Base-by-base conservation (phyloP, 331 rosid genomes). In the Pyrus hybrid region DNA sequence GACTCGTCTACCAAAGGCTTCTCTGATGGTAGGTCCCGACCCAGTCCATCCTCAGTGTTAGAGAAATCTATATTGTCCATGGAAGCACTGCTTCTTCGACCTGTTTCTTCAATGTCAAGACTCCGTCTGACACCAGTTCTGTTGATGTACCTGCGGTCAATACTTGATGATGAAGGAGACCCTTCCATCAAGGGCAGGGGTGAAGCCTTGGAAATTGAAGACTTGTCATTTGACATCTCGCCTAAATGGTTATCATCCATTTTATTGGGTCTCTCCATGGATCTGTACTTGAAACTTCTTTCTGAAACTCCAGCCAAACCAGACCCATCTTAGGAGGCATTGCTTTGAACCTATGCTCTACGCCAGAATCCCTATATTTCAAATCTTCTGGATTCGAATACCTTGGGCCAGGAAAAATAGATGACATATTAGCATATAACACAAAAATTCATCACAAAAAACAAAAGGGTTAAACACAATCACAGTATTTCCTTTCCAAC, bases 81-180 rank as follows among this genome's bases (percentile, higher is more conserved):
- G 17, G 81, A 75, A 51, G 77, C 67, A 75, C 74, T 79, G 85
- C 61, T 82, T 87, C 95, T 89, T 77, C 93, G 81, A 78, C 95
- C 96, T 76, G 78, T 84, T 74, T 91, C 97, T 56, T 93, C 97
- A 54, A 80, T 83, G 69, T 93, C 98, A 71, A 77, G 81, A 81
- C 85, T 91, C 81, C 89, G 83, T 79, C 77, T 85, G 80, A 75
- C 87, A 76, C 80, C 75, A 63, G 77, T 69, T 82, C 79, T 85
- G 83, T 84, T 91, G 64, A 69, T 33, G 79, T 88, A 83, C 85
- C 86, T 85, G 69, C 86, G 84, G 17, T 91, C 97, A 73, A 89
- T 85, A 79, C 88, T 91, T 71, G 91, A 75, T 69, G 96, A 81
- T n/a, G 97, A 85, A 67, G 93, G 93, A 81, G 92, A 93, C 81